Base-by-base conservation (phyloP, 441 rosid genomes). In the Euphorbia schlechtendalii region DNA sequence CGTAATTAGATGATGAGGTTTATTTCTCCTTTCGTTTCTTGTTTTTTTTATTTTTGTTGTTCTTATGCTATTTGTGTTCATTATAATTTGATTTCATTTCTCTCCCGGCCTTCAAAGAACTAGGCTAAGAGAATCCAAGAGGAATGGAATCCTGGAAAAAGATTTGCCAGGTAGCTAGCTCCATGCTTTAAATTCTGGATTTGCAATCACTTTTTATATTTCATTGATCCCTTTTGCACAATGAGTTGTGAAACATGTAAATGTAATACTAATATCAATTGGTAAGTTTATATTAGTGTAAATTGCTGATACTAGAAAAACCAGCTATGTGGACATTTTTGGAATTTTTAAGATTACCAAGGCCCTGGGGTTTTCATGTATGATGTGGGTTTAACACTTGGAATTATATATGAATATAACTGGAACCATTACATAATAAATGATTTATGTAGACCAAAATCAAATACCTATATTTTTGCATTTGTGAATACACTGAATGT, bases 161-260 rank as follows among this genome's bases (percentile, higher is more conserved):
- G 96, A 90, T 79, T 82, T 93, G 82, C 97, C 98, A 57, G 97
- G 98, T n/a, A n/a, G n/a, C n/a, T 90, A 51, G 67, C 69, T 60
- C 57, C 30, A 46, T 30, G 25, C 28, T 24, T 59, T 58, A 51
- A 30, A 17, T 27, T 10, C 7, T n/a, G n/a, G n/a, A 69, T 21
- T 59, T 18, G 11, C 28, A 12, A 14, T 69, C 13, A 60, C 59
- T n/a, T 56, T 66, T 66, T 38, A 64, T 52, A 32, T 65, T 41
- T 55, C 40, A n/a, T n/a, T n/a, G n/a, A n/a, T n/a, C n/a, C n/a
- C n/a, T n/a, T n/a, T n/a, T 25, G n/a, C n/a, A n/a, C n/a, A n/a
- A n/a, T n/a, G n/a, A n/a, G n/a, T n/a, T n/a, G n/a, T n/a, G n/a
- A n/a, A n/a, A n/a, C n/a, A n/a, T n/a, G n/a, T n/a, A n/a, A n/a